phyloP scores from a whole-genome alignment of 805 yeast genomes.

The Saccharomycopsis microspora region DNA sequence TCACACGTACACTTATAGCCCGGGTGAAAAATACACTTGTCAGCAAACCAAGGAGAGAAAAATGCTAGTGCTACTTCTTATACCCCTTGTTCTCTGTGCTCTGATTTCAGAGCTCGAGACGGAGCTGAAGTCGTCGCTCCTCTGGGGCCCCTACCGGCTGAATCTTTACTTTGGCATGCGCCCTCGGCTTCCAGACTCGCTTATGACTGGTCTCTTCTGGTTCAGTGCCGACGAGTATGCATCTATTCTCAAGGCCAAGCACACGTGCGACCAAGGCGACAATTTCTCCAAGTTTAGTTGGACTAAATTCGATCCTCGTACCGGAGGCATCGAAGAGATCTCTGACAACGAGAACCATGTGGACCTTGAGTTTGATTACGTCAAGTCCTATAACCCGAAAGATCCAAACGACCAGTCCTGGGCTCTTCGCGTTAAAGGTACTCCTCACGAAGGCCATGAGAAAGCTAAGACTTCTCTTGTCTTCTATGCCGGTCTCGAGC shows the following conservation, averaged over 20 bases:
- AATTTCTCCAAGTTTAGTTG: conserved; percentile 69
- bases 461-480: conserved; percentile 51
- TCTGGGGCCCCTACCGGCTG: conserved; percentile 93
- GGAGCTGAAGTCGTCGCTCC: conserved; percentile 37
- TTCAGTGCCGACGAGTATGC: conserved; percentile 48
- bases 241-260: conserved; percentile 51
- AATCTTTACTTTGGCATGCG: conserved; percentile 77
- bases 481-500: conserved; percentile 72
- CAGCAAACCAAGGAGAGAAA: neutral
- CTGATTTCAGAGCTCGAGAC: conserved; percentile 10
- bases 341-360: conserved; percentile 55
- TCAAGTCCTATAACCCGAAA: conserved; percentile 35
- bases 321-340: conserved; percentile 75
- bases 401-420: conserved; percentile 56
- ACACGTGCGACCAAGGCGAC: conserved; percentile 64
- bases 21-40: neutral
- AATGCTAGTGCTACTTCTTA: neutral
- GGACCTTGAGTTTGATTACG: conserved; percentile 58
- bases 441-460: conserved; percentile 40
- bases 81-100: neutral
- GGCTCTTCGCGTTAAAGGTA: conserved; percentile 66
- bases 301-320: conserved; percentile 78
- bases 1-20: too few species aligned
- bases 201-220: conserved; percentile 83
- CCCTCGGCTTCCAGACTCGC: conserved; percentile 68